Percentiles rank a stretch among this genome's conserved stretches.
phyloP scores from a whole-genome alignment of 805 yeast genomes.

The Pichia deserticola region DNA sequence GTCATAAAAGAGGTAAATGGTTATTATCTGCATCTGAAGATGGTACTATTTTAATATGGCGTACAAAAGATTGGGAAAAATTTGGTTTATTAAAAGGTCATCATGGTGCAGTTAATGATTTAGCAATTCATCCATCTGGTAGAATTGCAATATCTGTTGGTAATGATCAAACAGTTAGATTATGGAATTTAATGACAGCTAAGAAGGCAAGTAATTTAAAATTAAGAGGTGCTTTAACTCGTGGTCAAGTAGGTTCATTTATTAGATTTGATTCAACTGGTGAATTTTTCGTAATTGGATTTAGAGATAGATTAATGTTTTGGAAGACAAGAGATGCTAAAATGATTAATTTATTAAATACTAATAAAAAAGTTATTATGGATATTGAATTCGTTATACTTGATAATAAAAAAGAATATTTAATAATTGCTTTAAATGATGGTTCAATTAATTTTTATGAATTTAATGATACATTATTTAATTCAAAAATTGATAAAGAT shows the following conservation, averaged over 20 bases:
- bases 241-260: slow-evolving; percentile 39
- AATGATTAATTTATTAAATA: slow-evolving; percentile 41
- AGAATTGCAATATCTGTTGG: slow-evolving; percentile 87
- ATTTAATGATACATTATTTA: slow-evolving; percentile 26
- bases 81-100: slow-evolving; percentile 88
- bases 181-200: slow-evolving; percentile 97
- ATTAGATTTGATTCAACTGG: slow-evolving; percentile 45
- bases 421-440: slow-evolving; percentile 61
- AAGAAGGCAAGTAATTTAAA: slow-evolving; percentile 84
- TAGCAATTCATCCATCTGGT: slow-evolving; percentile 86
- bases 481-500: slow-evolving; percentile 13
- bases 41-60: slow-evolving; percentile 85
- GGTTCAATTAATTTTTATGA: slow-evolving; percentile 61
- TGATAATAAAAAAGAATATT: slow-evolving; percentile 40
- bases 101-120: slow-evolving; percentile 70
- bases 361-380: slow-evolving; percentile 48
- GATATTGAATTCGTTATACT: slow-evolving; percentile 47
- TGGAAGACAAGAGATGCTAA: slow-evolving; percentile 59
- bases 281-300: slow-evolving; percentile 69
- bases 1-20: slow-evolving; percentile 69
- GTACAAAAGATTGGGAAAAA: slow-evolving; percentile 95
- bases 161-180: slow-evolving; percentile 70
- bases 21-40: slow-evolving; percentile 85
- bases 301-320: slow-evolving; percentile 54
- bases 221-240: slow-evolving; percentile 58